Percentiles rank a stretch among this genome's conserved stretches.
These are phyloP conservation scores for Lentinula aciculospora DNA, from an alignment of 768 basidiomycete species.

Conservation along the genomic window DNA sequence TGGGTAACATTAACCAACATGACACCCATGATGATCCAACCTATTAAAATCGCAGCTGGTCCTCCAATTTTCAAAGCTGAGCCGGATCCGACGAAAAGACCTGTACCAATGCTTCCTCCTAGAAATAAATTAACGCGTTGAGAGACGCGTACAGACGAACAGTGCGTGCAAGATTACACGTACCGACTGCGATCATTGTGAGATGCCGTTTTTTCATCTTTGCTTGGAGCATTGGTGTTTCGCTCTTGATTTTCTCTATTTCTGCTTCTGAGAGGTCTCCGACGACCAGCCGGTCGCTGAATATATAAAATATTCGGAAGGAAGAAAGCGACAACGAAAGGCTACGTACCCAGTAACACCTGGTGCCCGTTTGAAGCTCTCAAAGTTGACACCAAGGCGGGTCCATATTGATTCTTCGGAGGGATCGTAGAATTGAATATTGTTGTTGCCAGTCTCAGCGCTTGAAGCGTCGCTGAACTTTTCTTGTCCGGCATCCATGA, in stretches of 20 bases:
- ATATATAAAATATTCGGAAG: neutral
- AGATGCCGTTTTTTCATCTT: conserved; percentile 44
- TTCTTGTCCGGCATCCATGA: conserved; percentile 1
- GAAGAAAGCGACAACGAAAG: neutral
- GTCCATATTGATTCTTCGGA: conserved; percentile 42
- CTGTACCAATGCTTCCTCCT: conserved; percentile 41
- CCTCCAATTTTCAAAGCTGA: conserved; percentile 32
- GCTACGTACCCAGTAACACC: conserved; percentile 36
- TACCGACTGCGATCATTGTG: conserved; percentile 44
- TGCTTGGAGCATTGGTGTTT: conserved; percentile 40
- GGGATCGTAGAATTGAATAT: conserved; percentile 34
- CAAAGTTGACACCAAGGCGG: conserved; percentile 32
- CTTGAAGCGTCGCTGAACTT: neutral
- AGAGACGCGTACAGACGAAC: neutral
- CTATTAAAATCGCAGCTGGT: conserved; percentile 37
- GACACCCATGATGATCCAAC: conserved; percentile 38
- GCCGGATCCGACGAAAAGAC: conserved; percentile 43
- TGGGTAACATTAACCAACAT: conserved; percentile 47
- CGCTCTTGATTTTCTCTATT: conserved; percentile 28
- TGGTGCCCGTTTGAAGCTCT: conserved; percentile 43
- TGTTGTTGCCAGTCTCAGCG: neutral
- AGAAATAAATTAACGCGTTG: neutral
- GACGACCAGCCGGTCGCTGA: conserved; percentile 23
- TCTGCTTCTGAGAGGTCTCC: conserved; percentile 29
- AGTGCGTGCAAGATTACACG: conserved; percentile 11